phyloP scores from a whole-genome alignment of 495 filamentous ascomycete genomes.

The Penicillium lagena region DNA sequence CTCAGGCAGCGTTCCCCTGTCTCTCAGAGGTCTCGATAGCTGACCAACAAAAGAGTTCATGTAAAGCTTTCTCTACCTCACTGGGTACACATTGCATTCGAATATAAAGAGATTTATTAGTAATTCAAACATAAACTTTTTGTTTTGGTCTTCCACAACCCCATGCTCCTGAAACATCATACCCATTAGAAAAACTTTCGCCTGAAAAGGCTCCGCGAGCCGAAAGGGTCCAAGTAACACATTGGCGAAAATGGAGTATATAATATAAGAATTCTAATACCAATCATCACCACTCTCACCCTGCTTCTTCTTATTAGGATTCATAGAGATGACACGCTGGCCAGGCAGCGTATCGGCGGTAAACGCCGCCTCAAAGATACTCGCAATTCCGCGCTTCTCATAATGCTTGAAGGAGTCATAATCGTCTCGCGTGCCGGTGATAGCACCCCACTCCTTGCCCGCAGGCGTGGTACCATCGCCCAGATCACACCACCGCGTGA shows the following conservation, averaged over 20 bases:
- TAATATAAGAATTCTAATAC: slow-evolving; percentile 30
- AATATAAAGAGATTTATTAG: too few species aligned
- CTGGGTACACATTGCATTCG: too few species aligned
- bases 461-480: slow-evolving; percentile 42
- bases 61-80: too few species aligned
- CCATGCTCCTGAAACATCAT: too few species aligned
- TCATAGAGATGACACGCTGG: slow-evolving; percentile 49
- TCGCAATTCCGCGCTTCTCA: slow-evolving; percentile 45
- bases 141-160: background rate
- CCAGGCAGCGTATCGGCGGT: slow-evolving; percentile 48
- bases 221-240: too few species aligned
- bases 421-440: slow-evolving; percentile 33
- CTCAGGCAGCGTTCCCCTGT: too few species aligned
- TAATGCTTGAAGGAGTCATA: slow-evolving; percentile 49
- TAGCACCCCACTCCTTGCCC: slow-evolving; percentile 42
- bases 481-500: slow-evolving; percentile 55
- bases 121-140: background rate
- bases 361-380: slow-evolving; percentile 50
- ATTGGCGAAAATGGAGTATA: too few species aligned
- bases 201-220: too few species aligned
- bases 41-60: too few species aligned
- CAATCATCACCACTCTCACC: slow-evolving; percentile 42
- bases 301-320: slow-evolving; percentile 40
- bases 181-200: too few species aligned
- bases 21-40: too few species aligned